Base-by-base conservation (phyloP, 2,329 filamentous ascomycete genomes). In the Pestalotiopsis sp. region DNA sequence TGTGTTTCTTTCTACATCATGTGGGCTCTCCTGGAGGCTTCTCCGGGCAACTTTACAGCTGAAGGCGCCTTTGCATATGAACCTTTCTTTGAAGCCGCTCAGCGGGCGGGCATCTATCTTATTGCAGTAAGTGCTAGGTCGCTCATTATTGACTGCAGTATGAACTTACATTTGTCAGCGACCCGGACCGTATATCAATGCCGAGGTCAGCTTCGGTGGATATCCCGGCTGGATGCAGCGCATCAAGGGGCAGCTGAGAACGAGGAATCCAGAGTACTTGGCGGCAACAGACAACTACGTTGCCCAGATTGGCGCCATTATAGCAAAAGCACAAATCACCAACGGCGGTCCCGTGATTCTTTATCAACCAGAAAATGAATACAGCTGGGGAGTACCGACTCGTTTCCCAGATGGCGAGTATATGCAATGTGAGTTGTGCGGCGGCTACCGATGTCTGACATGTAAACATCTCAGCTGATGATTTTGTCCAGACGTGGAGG, bases 151-250 rank as follows among this genome's bases (percentile, higher is more conserved):
- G 20, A 13, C 6, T 6, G 25, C 1, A 60, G 14, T 4, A 6
- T 6, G 38, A 41, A n/a, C 60, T 63, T 4, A 63, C 12, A 63
- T 12, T 3, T 27, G 12, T 27, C 25, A 65, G 63, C 82, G 87
- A 0, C 90, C 90, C 0, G 90, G 91, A 0, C 90, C 91, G 0
- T 93, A 93, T 66, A 93, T 94, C 80, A 93, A 95, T 74, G 93
- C 92, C 0, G 93, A 95, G 77, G 88, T 84, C 0, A 89, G 87
- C 4, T 92, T 92, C 0, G 93, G 93, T 66, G 93, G 93, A 0
- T 94, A 92, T 71, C 93, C 93, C 0, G 93, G 93, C 1, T 95
- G 93, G 93, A 77, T 94, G n/a, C 89, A 92, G 75, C 84, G 91
- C 14, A 81, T 91, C 20, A 86, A 87, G 65, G 92, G 87, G 1